These are phyloP conservation scores for Coemansia brasiliensis DNA, from an alignment of 192 early-diverging fungal genomes.

Conservation along the genomic window DNA sequence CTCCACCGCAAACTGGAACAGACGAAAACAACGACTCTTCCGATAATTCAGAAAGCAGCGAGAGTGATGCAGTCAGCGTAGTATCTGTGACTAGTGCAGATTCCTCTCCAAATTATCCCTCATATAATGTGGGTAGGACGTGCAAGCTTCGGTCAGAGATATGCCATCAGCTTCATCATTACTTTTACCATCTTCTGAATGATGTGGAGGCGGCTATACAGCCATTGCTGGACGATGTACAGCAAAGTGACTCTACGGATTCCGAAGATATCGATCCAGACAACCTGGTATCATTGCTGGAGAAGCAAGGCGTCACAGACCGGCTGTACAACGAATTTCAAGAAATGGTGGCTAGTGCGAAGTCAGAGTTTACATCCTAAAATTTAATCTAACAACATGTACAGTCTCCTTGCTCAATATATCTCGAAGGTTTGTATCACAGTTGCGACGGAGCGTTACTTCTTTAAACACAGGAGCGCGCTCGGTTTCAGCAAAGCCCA, in stretches of 20 bases:
- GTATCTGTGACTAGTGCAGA: slow-evolving; percentile 19
- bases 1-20: slow-evolving; percentile 17
- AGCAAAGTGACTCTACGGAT: too few relatives aligned
- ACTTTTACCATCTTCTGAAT: slow-evolving; percentile 28
- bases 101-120: background rate
- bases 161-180: slow-evolving; percentile 50
- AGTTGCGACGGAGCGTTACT: slow-evolving; percentile 39
- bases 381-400: slow-evolving; percentile 17
- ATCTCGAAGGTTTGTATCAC: slow-evolving; percentile 14
- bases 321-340: slow-evolving; percentile 28
- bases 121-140: slow-evolving; percentile 33
- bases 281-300: slow-evolving; percentile 36
- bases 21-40: background rate
- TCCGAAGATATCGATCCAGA: slow-evolving; percentile 18
- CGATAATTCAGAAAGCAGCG: background rate
- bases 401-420: slow-evolving; percentile 8
- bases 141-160: slow-evolving; percentile 34
- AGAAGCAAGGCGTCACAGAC: slow-evolving; percentile 23
- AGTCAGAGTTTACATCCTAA: slow-evolving; percentile 34
- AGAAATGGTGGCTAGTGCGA: slow-evolving; percentile 22
- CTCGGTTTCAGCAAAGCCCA: slow-evolving; percentile 49
- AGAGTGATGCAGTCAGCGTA: background rate
- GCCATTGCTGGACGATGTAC: background rate
- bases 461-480: slow-evolving; percentile 46
- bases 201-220: slow-evolving; percentile 20